Evolutionary conservation across 2,329 filamentous ascomycete species (phyloP).

Genomic region (Colletotrichum coccodes): DNA sequence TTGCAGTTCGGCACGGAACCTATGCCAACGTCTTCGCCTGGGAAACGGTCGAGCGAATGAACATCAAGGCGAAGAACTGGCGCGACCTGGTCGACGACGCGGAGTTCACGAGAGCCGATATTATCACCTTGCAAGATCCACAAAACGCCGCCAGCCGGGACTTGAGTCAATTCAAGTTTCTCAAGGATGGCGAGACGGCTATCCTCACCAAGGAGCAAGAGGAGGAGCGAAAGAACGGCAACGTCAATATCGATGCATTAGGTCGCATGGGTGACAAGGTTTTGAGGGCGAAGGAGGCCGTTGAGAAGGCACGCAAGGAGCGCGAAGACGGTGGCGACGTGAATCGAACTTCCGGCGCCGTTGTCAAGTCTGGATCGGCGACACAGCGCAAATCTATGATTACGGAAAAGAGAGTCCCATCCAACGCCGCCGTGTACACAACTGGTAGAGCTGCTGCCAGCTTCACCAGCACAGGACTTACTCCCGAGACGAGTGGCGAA

Average conservation of each 20-base stretch:
- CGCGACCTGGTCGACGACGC: slow-evolving; percentile 87
- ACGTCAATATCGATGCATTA: slow-evolving; percentile 82
- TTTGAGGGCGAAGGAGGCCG: slow-evolving; percentile 88
- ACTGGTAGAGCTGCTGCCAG: slow-evolving; percentile 92
- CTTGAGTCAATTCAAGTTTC: slow-evolving; percentile 86
- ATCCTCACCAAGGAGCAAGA: slow-evolving; percentile 77
- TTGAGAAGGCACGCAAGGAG: slow-evolving; percentile 87
- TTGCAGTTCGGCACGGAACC: slow-evolving; percentile 80
- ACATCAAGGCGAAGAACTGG: slow-evolving; percentile 98
- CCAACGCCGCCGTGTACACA: slow-evolving; percentile 91
- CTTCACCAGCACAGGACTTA: slow-evolving; percentile 94
- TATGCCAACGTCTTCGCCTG: slow-evolving; percentile 97
- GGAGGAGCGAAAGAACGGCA: slow-evolving; percentile 70
- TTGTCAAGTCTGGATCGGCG: slow-evolving; percentile 47
- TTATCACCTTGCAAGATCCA: slow-evolving; percentile 96
- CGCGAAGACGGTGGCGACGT: slow-evolving; percentile 69
- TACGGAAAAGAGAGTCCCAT: slow-evolving; percentile 70
- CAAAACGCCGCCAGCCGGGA: slow-evolving; percentile 87
- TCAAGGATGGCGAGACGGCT: slow-evolving; percentile 82
- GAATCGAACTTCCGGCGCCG: slow-evolving; percentile 60
- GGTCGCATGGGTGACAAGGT: slow-evolving; percentile 86
- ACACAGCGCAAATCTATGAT: slow-evolving; percentile 55
- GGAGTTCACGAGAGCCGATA: slow-evolving; percentile 88
- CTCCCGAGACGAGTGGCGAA: slow-evolving; percentile 89
- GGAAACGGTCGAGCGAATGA: slow-evolving; percentile 94